Conservation (phyloP, 441 rosid genomes). For the Corymbia citriodora region DNA sequence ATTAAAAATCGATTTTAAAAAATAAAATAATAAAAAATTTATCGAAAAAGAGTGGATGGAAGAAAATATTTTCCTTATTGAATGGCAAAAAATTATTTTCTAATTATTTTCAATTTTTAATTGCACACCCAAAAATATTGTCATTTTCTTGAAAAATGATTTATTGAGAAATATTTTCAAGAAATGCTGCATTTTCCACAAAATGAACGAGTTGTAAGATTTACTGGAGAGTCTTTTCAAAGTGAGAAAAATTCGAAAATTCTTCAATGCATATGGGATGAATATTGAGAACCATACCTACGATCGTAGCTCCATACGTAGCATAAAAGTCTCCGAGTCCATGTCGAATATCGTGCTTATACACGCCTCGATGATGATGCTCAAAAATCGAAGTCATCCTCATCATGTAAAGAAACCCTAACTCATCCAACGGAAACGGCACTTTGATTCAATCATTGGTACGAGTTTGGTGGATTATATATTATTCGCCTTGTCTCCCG, state of each 20-base stretch:
- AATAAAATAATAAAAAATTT: too few species aligned
- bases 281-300: neutral
- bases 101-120: too few species aligned
- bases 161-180: too few species aligned
- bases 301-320: neutral
- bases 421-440: neutral
- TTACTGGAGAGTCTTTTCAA: neutral
- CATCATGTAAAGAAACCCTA: neutral
- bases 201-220: too few species aligned
- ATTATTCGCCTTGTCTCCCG: neutral
- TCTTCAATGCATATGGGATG: neutral
- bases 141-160: too few species aligned
- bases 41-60: too few species aligned
- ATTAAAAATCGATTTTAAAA: too few species aligned
- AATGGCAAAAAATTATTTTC: too few species aligned
- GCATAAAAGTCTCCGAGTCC: accelerated
- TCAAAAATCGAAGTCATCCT: neutral
- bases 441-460: neutral
- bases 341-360: neutral
- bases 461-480: neutral
- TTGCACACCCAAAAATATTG: too few species aligned
- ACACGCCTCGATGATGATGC: neutral
- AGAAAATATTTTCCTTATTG: too few species aligned
- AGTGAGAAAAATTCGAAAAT: neutral
- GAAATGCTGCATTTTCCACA: too few species aligned